Evolutionary conservation across 495 filamentous ascomycete genomes (phyloP), one percentile per base, ranked within the genome.

Genomic region (Beverwykella pulmonaria): DNA sequence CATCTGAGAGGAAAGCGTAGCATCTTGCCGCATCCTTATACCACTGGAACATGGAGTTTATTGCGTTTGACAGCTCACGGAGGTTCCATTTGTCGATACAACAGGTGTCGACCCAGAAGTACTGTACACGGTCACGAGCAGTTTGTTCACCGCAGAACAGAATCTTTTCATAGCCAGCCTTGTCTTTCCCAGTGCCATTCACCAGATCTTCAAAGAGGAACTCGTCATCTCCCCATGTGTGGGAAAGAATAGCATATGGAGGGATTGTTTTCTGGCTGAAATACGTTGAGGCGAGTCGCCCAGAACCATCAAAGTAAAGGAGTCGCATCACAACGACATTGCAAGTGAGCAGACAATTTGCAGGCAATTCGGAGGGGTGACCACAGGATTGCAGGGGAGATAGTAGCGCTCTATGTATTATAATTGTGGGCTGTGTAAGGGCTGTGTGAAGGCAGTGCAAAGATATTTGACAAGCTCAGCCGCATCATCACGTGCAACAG

Each of bases 401-500:
- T 6, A 48, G 44, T 48, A 48, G 44, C n/a, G 44, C 44, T 48
- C 20, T 48, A 48, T 19, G 44, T 48, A 19, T 19, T 48, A 48
- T 8, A 48, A 19, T 48, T 6, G n/a, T 48, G 20, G 44, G 44
- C 44, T 48, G 7, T 19, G n/a, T 48, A 19, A 19, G 17, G 20
- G 44, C 44, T 48, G 20, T 48, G 54, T 29, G 54, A 29, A 36
- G 54, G 30, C 26, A 9, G 32, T 22, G 54, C 54, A 29, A n/a
- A 57, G 25, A 10, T 29, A 5, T 12, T 34, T 5, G 32, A 23
- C n/a, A n/a, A n/a, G n/a, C n/a, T n/a, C n/a, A n/a, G n/a, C n/a
- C n/a, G n/a, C 54, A 36, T 26, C 30, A 57, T 57, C 20, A 39
- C 26, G 54, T 36, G 54, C 54, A 57, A 57, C 29, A 57, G 29